A percentile compares a stretch with the other conserved stretches of the same genome.
These are phyloP conservation scores for Colletotrichum orchidophilum DNA, from an alignment of 2,329 filamentous ascomycete genomes.

Conservation along the genomic window DNA sequence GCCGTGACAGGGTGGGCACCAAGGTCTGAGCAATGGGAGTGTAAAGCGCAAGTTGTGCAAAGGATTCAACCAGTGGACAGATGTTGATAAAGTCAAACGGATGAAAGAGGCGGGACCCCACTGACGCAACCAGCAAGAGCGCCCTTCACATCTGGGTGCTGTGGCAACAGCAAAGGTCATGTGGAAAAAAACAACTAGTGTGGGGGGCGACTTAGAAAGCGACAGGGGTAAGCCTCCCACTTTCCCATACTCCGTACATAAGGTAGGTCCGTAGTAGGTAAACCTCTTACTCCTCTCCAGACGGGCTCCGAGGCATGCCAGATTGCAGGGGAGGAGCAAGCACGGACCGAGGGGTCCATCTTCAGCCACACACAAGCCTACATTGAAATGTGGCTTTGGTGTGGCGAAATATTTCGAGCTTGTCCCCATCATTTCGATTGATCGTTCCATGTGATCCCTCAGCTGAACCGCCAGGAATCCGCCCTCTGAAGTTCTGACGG, in stretches of 20 bases:
- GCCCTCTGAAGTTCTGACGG: background rate
- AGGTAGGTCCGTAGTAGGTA: no score
- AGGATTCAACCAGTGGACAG: constrained; percentile 18
- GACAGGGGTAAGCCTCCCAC: background rate
- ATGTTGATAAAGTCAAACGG: constrained; percentile 27
- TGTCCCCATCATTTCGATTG: background rate
- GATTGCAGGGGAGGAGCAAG: constrained; percentile 3
- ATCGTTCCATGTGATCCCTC: constrained; percentile 16
- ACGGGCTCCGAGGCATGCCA: background rate
- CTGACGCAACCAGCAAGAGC: constrained; percentile 45
- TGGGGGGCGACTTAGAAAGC: constrained; percentile 7
- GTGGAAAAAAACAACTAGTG: constrained; percentile 29
- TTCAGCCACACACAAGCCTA: background rate
- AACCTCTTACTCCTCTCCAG: background rate
- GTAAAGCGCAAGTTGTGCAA: constrained; percentile 27
- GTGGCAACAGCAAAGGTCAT: constrained; percentile 46
- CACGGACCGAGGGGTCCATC: background rate
- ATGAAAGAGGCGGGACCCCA: constrained; percentile 24
- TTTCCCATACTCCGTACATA: no score
- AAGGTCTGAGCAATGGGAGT: constrained; percentile 22
- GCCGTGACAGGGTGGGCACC: constrained; percentile 18
- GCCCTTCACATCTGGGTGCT: constrained; percentile 39
- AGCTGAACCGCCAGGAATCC: background rate
- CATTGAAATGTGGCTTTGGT: constrained; percentile 12
- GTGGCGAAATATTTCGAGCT: constrained; percentile 24